These are phyloP conservation scores for Fusarium sp. DNA, from an alignment of 2,329 filamentous ascomycete species.

Conservation along the genomic window DNA sequence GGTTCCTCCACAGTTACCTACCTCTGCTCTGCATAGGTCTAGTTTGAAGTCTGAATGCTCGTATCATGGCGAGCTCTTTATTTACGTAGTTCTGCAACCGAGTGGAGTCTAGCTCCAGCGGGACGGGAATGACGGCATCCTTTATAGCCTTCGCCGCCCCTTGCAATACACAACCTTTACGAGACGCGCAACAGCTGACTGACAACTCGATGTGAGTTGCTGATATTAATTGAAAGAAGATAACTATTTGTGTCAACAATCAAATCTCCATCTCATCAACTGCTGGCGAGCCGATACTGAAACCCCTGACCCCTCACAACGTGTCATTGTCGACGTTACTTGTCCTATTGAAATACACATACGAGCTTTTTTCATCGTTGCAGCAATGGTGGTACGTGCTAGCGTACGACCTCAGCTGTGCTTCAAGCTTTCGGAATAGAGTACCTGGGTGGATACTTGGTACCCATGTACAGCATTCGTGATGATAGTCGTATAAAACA, in stretches of 20 bases:
- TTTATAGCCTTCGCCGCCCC: neutral
- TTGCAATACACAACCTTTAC: neutral
- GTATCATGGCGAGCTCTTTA: neutral
- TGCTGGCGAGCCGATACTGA: neutral
- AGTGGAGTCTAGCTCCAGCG: slow-evolving; percentile 26
- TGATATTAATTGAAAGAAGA: neutral
- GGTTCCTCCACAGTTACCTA: neutral
- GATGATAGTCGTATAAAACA: slow-evolving; percentile 4
- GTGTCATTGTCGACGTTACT: slow-evolving; percentile 33
- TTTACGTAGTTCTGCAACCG: slow-evolving; percentile 15
- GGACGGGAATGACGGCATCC: slow-evolving; percentile 32
- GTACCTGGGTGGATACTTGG: neutral
- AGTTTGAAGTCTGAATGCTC: slow-evolving; percentile 2
- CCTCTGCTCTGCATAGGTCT: neutral
- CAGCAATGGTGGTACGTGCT: slow-evolving; percentile 14
- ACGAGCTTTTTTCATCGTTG: neutral
- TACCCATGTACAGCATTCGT: neutral
- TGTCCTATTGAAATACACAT: slow-evolving; percentile 9
- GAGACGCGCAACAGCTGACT: slow-evolving; percentile 3
- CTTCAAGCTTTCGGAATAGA: neutral
- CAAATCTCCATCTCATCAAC: neutral
- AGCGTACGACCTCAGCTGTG: slow-evolving; percentile 11
- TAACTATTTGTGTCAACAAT: neutral
- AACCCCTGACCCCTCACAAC: neutral
- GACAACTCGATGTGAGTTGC: neutral